Base-by-base conservation (phyloP, 176 grass and related monocot species). In the Juncus effusus region DNA sequence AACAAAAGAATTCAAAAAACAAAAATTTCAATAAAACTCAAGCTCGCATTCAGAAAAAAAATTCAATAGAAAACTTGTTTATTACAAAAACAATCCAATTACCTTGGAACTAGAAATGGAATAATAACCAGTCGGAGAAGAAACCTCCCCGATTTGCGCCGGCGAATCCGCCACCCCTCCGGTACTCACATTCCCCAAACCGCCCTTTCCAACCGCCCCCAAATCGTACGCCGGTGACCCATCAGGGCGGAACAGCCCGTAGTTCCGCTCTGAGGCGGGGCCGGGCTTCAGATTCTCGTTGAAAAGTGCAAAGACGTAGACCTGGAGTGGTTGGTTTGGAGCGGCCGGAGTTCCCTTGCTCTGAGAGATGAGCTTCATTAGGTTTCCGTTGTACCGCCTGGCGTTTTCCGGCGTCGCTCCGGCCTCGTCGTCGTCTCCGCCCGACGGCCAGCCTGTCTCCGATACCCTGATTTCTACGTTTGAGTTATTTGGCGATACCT, bases 241-340 rank as follows among this genome's bases (percentile, higher is more conserved):
- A 9, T 96, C 87, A 0, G 87, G 91, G 69, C 85, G 86, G 76
- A 96, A 96, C 51, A 96, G 61, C 1, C 91, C 91, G 16, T 96
- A 96, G 5, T 96, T 87, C 6, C 91, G 69, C 81, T 96, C 91
- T 3, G 91, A 90, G 8, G 87, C 64, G 1, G 91, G 87, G 0
- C 91, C 91, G 1, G 91, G 91, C 62, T 91, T 96, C 55, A 81
- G 79, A 78, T 96, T 77, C 74, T 96, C 91, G 3, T 96, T 96
- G 79, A 96, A 96, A 4, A 96, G 79, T 4, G 87, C 91, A 78
- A 96, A 96, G 14, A 96, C 91, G 62, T 91, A 96, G 40, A 90
- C 87, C 56, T 77, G 79, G 62, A 96, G 70, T 19, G 91, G 16
- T 64, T 87, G 69, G 0, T 61, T 58, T 0, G 91, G 87, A 13